Conservation (phyloP, 2,329 filamentous ascomycete species). For the Podosphaera xanthii region DNA sequence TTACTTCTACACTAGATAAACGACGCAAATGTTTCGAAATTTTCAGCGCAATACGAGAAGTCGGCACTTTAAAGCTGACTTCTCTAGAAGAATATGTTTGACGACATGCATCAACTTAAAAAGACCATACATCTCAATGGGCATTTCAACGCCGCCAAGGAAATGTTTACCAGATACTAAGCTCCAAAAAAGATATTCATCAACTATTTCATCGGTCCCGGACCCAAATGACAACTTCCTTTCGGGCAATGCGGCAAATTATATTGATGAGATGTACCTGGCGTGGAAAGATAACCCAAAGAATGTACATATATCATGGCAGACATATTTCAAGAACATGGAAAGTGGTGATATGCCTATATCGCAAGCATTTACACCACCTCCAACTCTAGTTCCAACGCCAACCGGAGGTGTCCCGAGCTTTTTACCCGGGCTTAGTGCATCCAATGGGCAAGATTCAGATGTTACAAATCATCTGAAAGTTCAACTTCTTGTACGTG, state of each 20-base stretch:
- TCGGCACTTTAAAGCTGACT: conserved; percentile 35
- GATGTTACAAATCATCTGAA: conserved; percentile 93
- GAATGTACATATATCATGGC: conserved; percentile 95
- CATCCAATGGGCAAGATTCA: conserved; percentile 43
- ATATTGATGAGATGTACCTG: conserved; percentile 99
- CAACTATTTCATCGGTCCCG: conserved; percentile 30
- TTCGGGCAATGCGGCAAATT: conserved; percentile 90
- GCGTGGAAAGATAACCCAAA: conserved; percentile 85
- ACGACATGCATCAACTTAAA: conserved; percentile 21
- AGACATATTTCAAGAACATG: conserved; percentile 99
- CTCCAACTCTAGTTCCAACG: conserved; percentile 70
- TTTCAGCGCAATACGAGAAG: conserved; percentile 41
- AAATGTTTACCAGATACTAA: conserved; percentile 23
- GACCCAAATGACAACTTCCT: conserved; percentile 93
- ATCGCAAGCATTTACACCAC: conserved; percentile 88
- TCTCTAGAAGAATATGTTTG: conserved; percentile 16
- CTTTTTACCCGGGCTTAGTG: conserved; percentile 44
- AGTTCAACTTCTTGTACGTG: conserved; percentile 88
- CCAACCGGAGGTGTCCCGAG: conserved; percentile 57
- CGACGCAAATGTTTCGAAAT: conserved; percentile 45
- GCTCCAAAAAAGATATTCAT: conserved; percentile 30
- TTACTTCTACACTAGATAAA: too few relatives aligned
- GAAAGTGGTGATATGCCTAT: conserved; percentile 95
- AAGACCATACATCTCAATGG: conserved; percentile 16
- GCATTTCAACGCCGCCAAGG: conserved; percentile 22